Base-by-base conservation (phyloP, 345 rosid genomes). In the Boechera retrofracta region DNA sequence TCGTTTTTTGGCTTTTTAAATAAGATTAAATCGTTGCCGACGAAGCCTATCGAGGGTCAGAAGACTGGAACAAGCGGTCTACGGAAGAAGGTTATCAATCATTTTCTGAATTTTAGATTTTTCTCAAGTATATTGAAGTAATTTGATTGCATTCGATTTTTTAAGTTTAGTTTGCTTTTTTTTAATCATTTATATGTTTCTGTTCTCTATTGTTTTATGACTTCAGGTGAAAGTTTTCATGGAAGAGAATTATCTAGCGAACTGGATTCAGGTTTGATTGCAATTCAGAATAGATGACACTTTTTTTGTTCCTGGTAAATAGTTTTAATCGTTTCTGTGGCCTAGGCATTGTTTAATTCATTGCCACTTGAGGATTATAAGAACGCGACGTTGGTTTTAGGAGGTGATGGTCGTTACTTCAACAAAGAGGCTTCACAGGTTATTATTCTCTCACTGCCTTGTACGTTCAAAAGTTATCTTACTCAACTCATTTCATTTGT, bases 361-460 rank as follows among this genome's bases (percentile, higher is more conserved):
- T 85, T 92, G 85, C 93, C 94, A 0, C 83, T 80, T 0, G 94
- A 89, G 83, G 97, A 95, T 74, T 95, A 88, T 88, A 86, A 77
- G 86, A 82, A 86, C 49, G 96, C 89, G 1, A 57, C 87, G 8
- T 80, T 95, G 84, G 97, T 92, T 15, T 81, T 91, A 78, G 97
- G 99, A 73, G 99, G 99, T 13, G 97, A 95, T 77, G 98, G 98
- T 54, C 92, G 97, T 58, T 95, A 91, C 79, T 91, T 90, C 69
- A 92, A 91, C 82, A 74, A 57, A 61, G 91, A 95, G 84, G 97
- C 99, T 82, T 72, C 93, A 6, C 98, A 94, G 98, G 95, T 91
- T 63, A 11, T 51, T 65, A 32, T 6, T 33, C 6, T 42, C 49
- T 44, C 54, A n/a, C 31, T 63, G 4, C 38, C 18, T 59, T 16